phyloP scores from a whole-genome alignment of 139 green algal species.

The Mesostigma viride region DNA sequence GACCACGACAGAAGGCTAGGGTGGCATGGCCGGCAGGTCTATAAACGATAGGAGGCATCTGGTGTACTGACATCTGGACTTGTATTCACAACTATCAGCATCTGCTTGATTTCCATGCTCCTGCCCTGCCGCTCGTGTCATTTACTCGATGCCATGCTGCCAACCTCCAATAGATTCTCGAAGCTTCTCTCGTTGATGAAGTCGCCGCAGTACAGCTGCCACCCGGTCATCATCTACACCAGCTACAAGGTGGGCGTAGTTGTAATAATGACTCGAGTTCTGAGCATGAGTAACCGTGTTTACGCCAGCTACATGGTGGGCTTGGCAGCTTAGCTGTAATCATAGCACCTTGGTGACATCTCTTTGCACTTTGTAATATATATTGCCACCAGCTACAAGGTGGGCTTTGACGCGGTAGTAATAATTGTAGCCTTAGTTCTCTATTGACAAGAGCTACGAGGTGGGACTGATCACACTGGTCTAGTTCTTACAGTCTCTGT shows the following conservation, averaged over 20 bases:
- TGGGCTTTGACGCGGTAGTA: not conserved
- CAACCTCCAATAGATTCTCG: too few relatives aligned
- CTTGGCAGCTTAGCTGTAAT: too few relatives aligned
- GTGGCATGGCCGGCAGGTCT: too few relatives aligned
- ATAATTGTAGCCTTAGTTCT: not conserved
- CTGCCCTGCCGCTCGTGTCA: not conserved
- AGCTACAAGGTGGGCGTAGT: conserved; percentile 38
- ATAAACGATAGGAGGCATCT: too few relatives aligned
- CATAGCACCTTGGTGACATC: not conserved
- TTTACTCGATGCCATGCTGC: not conserved
- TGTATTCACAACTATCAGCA: not conserved
- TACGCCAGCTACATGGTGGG: too few relatives aligned
- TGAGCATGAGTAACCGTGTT: too few relatives aligned
- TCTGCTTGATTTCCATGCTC: too few relatives aligned
- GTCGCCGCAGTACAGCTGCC: conserved; percentile 8
- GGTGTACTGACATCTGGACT: not conserved
- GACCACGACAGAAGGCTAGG: too few relatives aligned
- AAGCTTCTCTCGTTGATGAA: conserved; percentile 38
- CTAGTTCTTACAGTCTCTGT: too few relatives aligned
- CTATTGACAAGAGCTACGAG: conserved; percentile 4
- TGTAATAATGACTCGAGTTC: not conserved
- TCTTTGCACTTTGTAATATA: not conserved
- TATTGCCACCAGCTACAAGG: not conserved
- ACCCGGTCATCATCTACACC: conserved; percentile 60
- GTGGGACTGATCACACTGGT: too few relatives aligned